These are phyloP conservation scores for Chaetothyriales sp. DNA, from an alignment of 2,329 filamentous ascomycete species.

Conservation along the genomic window DNA sequence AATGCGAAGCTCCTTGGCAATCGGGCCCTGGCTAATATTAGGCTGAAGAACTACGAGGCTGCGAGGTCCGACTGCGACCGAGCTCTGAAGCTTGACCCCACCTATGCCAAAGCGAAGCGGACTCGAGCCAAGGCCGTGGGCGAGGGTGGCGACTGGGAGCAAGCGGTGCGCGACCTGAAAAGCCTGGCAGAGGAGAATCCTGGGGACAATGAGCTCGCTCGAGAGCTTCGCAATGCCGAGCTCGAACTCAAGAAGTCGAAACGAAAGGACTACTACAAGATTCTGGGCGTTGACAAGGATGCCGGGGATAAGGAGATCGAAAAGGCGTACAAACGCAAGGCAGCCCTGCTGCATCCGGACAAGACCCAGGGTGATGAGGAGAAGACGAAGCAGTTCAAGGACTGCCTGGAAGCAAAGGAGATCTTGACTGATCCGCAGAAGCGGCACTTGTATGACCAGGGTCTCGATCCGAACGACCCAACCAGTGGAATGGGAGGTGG, in stretches of 20 bases:
- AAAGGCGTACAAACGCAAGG: slow-evolving; percentile 89
- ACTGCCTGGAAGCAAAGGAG: slow-evolving; percentile 93
- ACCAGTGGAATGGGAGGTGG: slow-evolving; percentile 53
- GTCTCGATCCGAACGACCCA: slow-evolving; percentile 78
- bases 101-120: slow-evolving; percentile 80
- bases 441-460: slow-evolving; percentile 77
- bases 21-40: slow-evolving; percentile 65
- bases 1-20: slow-evolving; percentile 94
- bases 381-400: slow-evolving; percentile 89
- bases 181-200: slow-evolving; percentile 68
- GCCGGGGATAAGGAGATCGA: slow-evolving; percentile 77
- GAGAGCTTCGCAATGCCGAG: slow-evolving; percentile 80
- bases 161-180: slow-evolving; percentile 80
- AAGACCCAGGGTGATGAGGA: slow-evolving; percentile 82
- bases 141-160: slow-evolving; percentile 78
- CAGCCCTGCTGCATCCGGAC: slow-evolving; percentile 88
- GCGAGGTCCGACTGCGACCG: slow-evolving; percentile 76
- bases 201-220: slow-evolving; percentile 60
- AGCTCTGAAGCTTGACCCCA: slow-evolving; percentile 66
- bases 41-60: slow-evolving; percentile 65
- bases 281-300: slow-evolving; percentile 74
- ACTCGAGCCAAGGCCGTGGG: slow-evolving; percentile 85
- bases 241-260: slow-evolving; percentile 94
- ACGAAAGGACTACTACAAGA: slow-evolving; percentile 98
- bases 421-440: slow-evolving; percentile 90